Evolutionary conservation across 768 basidiomycete genomes (phyloP).

Genomic region (Leccinellum rugosiceps): DNA sequence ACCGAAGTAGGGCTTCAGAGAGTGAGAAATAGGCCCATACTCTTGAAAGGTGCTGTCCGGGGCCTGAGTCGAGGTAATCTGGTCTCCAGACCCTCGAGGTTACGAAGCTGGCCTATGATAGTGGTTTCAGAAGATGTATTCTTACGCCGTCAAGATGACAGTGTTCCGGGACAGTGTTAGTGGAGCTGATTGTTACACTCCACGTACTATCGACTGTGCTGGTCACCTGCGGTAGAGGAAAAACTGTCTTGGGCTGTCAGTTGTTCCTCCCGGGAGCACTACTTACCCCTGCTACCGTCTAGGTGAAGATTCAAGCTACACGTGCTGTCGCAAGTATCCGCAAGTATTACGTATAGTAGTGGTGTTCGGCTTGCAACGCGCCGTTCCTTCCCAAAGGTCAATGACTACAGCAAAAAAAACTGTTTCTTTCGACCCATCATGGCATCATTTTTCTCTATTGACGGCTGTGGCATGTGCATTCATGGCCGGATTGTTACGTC

Average conservation of each 20-base stretch:
- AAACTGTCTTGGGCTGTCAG: no score
- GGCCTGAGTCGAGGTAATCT: no score
- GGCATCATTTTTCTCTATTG: constrained; percentile 49
- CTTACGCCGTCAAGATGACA: no score
- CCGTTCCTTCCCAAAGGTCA: constrained; percentile 1
- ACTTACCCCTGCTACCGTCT: no score
- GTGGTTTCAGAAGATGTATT: neutral
- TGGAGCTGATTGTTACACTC: no score
- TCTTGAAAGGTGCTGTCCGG: no score
- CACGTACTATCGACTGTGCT: no score
- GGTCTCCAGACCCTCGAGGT: no score
- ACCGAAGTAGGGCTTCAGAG: neutral
- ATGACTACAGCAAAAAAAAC: constrained; percentile 28
- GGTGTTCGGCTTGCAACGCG: neutral
- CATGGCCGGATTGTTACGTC: constrained; percentile 42
- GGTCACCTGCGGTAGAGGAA: neutral
- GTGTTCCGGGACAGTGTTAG: no score
- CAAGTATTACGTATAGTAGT: neutral
- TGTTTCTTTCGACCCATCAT: constrained; percentile 40
- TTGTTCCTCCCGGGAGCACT: no score
- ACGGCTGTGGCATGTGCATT: constrained; percentile 38
- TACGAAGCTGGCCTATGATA: no score
- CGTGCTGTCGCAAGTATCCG: neutral
- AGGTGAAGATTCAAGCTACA: neutral
- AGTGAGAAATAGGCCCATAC: no score